Evolutionary conservation across 2,329 filamentous ascomycete genomes (phyloP).

Genomic region (Trichoderma polysporum): DNA sequence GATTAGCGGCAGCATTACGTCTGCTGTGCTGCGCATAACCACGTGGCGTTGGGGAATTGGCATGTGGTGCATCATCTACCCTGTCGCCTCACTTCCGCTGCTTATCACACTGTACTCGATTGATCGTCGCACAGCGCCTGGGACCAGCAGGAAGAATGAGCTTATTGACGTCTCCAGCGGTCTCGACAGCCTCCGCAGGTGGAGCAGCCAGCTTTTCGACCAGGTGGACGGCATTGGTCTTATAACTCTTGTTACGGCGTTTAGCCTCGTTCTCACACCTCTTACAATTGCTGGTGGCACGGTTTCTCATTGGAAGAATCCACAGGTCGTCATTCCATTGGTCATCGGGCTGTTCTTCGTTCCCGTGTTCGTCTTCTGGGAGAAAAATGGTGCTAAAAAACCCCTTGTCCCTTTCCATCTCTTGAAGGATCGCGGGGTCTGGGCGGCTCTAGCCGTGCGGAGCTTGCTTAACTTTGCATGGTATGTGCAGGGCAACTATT

Average conservation of each 20-base stretch:
- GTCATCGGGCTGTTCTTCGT: conserved; percentile 50
- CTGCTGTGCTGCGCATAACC: conserved; percentile 48
- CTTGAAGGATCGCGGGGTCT: conserved; percentile 59
- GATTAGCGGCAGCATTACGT: conserved; percentile 59
- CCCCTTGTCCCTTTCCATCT: conserved; percentile 60
- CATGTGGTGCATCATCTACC: conserved; percentile 64
- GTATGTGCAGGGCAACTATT: conserved; percentile 59
- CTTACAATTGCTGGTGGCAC: conserved; percentile 56
- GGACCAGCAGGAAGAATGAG: neutral
- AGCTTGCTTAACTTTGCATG: conserved; percentile 52
- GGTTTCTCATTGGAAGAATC: conserved; percentile 48
- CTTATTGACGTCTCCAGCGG: neutral
- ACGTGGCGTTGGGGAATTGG: conserved; percentile 64
- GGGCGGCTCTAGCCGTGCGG: conserved; percentile 58
- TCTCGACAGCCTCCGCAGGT: conserved; percentile 29
- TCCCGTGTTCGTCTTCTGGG: conserved; percentile 54
- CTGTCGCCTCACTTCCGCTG: conserved; percentile 55
- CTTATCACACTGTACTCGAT: conserved; percentile 43
- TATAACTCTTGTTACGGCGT: conserved; percentile 44
- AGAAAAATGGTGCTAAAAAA: conserved; percentile 45
- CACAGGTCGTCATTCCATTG: conserved; percentile 52
- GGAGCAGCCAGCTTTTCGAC: conserved; percentile 51
- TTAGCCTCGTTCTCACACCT: conserved; percentile 49
- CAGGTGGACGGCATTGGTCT: conserved; percentile 54
- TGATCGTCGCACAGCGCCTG: conserved; percentile 27